phyloP scores from a whole-genome alignment of 2,329 filamentous ascomycete genomes.

The Colletotrichum sp. region DNA sequence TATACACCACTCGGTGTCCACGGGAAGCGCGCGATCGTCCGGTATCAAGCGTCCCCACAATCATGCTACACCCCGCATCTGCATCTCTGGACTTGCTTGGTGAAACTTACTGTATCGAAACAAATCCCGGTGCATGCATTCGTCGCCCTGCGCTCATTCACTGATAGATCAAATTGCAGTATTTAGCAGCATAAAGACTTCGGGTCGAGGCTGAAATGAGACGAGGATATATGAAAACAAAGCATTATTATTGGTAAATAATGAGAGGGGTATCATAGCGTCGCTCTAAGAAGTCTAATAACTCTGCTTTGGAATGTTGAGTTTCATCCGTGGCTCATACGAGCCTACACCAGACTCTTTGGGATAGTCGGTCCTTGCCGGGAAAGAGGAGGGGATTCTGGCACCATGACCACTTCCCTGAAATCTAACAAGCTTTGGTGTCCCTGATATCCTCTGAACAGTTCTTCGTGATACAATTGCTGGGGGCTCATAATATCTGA shows the following conservation, averaged over 20 bases:
- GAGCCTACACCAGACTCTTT: neutral
- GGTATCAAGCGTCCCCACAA: neutral
- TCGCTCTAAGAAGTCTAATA: neutral
- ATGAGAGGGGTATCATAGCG: neutral
- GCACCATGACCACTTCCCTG: neutral
- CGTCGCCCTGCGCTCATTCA: neutral
- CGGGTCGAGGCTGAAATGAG: accelerated
- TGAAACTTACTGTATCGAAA: neutral
- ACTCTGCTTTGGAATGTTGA: neutral
- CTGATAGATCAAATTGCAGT: neutral
- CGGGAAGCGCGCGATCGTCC: neutral
- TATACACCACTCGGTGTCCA: neutral
- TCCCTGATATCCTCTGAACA: neutral
- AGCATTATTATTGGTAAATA: neutral
- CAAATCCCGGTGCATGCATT: neutral
- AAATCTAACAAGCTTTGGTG: neutral
- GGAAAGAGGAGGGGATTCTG: neutral
- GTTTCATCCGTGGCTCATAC: neutral
- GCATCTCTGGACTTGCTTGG: neutral
- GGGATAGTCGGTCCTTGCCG: neutral
- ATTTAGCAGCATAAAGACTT: neutral
- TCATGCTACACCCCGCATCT: neutral
- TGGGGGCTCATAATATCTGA: neutral
- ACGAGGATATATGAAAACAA: neutral
- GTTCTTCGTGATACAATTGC: neutral